Evolutionary conservation across 192 early-diverging fungal genomes (phyloP).

Genomic region (Coemansia sp.): DNA sequence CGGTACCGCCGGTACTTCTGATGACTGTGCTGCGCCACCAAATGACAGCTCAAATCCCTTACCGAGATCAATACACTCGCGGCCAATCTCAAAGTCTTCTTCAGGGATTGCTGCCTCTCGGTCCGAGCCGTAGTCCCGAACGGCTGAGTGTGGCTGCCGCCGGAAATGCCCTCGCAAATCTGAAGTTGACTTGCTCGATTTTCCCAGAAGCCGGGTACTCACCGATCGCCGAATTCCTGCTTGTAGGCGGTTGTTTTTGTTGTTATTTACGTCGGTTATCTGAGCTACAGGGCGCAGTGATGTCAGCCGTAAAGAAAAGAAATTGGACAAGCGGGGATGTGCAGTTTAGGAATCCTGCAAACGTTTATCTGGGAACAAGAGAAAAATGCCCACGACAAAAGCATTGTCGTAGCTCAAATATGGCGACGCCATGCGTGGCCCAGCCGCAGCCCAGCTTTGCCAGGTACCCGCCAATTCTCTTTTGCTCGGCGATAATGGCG

Average conservation of each 20-base stretch:
- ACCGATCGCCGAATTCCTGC: constrained; percentile 39
- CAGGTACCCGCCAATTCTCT: too few species aligned
- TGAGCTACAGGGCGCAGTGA: constrained; percentile 16
- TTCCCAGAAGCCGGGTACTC: constrained; percentile 22
- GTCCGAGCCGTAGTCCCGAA: constrained; percentile 8
- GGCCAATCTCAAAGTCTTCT: constrained; percentile 3
- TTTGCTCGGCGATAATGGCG: too few species aligned
- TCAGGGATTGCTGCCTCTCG: constrained; percentile 6
- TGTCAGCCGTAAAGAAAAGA: background rate
- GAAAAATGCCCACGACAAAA: too few species aligned
- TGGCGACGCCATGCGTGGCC: too few species aligned
- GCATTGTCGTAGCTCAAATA: too few species aligned
- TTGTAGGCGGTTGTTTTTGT: background rate
- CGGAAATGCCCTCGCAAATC: constrained; percentile 18
- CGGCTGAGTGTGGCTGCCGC: constrained; percentile 1
- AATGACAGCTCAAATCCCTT: constrained; percentile 12
- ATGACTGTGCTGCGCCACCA: background rate
- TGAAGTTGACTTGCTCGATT: constrained; percentile 16
- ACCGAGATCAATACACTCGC: constrained; percentile 6
- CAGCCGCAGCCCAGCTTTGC: too few species aligned
- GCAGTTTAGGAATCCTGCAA: too few species aligned
- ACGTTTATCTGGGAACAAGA: too few species aligned
- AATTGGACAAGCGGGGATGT: background rate
- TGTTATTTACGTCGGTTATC: constrained; percentile 15
- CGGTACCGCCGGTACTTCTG: background rate